A percentile compares a stretch with the other conserved stretches of the same genome.
phyloP scores from a whole-genome alignment of 805 yeast genomes.

The Candida methanosorbosa region DNA sequence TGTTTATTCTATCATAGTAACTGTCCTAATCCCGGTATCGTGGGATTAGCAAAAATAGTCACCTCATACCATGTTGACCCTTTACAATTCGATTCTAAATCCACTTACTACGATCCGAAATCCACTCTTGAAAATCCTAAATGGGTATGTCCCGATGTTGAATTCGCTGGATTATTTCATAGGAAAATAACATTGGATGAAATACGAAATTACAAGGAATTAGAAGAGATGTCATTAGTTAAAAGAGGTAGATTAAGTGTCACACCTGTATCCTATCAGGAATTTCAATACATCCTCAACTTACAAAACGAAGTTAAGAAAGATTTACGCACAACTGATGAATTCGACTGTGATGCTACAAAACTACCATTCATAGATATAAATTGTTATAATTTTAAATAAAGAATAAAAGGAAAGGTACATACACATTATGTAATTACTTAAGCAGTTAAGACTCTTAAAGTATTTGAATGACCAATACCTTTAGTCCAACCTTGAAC shows the following conservation, averaged over 20 bases:
- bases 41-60: constrained; percentile 34
- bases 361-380: background rate
- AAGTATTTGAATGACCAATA: constrained; percentile 97
- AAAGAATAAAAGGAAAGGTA: background rate
- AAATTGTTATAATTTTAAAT: background rate
- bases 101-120: constrained; percentile 41
- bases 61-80: constrained; percentile 29
- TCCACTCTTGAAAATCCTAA: constrained; percentile 31
- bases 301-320: constrained; percentile 24
- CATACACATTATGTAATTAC: background rate
- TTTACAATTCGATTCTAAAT: constrained; percentile 31
- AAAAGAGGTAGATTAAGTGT: constrained; percentile 45
- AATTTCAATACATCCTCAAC: constrained; percentile 30
- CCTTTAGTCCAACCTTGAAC: constrained; percentile 99
- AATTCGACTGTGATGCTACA: constrained; percentile 1
- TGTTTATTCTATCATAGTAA: constrained; percentile 50
- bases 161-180: constrained; percentile 31
- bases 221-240: constrained; percentile 34
- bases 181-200: constrained; percentile 34
- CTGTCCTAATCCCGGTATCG: constrained; percentile 45
- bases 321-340: too few relatives aligned
- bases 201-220: constrained; percentile 22
- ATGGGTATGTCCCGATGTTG: constrained; percentile 53
- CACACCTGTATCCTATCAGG: constrained; percentile 41
- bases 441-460: constrained; percentile 80